Evolutionary conservation across 2,329 filamentous ascomycete species (phyloP), one percentile per base, ranked within the genome.

Genomic region (Pestalotiopsis sp.): DNA sequence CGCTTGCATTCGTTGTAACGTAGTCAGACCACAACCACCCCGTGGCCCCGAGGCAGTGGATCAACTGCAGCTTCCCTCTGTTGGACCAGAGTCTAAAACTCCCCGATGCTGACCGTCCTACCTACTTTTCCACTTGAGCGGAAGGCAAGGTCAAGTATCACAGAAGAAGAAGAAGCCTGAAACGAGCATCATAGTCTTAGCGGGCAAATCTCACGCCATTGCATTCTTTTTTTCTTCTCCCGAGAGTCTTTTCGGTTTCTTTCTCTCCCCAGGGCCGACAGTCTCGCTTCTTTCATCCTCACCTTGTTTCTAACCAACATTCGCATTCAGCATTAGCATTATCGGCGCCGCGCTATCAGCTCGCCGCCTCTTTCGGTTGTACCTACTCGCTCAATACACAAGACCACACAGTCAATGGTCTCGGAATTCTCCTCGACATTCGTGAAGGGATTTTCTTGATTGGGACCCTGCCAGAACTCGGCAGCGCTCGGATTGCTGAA

Each of bases 241-340:
- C 17, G n/a, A 52, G 45, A 52, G 17, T 17, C 40, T 27, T 36
- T 11, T 36, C 23, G 13, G 27, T 23, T 49, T 45, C 31, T 58
- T 12, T 57, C 25, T 58, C 49, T 52, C 56, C 25, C 27, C 36
- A 25, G 20, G 57, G 14, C 23, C 23, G 57, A 36, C 57, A 27
- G 13, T 23, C 36, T 36, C 59, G 27, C 57, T 56, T 61, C 59
- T 17, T 62, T 63, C 59, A 56, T 60, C 27, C 60, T 23, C 64
- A 52, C 61, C 59, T 67, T 63, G 40, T 36, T 72, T 72, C 72
- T 74, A 71, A 69, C 70, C 69, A 72, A 71, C 73, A 71, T 73
- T 74, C 72, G 68, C 69, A 72, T 73, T 69, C 67, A 65, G 52
- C 17, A 70, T 74, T 73, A 73, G 72, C 72, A 69, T 73, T 72